Evolutionary conservation across 1,284 basidiomycete genomes (phyloP).

Genomic region (Moesziomyces aphidis): DNA sequence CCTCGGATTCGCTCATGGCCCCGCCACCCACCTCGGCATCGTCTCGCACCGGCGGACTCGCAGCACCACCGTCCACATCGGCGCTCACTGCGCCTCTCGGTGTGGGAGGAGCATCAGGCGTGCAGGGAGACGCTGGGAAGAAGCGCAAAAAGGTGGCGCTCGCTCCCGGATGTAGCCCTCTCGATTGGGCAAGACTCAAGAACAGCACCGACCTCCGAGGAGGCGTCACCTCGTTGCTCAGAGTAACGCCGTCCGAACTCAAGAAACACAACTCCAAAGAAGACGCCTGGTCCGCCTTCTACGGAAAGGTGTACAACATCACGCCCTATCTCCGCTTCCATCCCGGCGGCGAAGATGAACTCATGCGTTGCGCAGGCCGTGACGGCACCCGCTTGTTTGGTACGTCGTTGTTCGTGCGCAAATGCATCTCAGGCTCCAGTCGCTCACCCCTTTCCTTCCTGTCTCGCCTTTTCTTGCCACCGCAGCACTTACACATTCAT

Average conservation of each 20-base stretch:
- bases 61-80: conserved; percentile 54
- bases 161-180: conserved; percentile 87
- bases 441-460: neutral
- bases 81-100: conserved; percentile 51
- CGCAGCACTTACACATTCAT: conserved; percentile 74
- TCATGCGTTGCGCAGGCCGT: conserved; percentile 94
- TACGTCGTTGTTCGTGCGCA: conserved; percentile 68
- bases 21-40: conserved; percentile 38
- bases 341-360: conserved; percentile 90
- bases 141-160: conserved; percentile 80
- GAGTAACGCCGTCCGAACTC: conserved; percentile 85
- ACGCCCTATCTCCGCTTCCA: conserved; percentile 92
- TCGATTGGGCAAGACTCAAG: conserved; percentile 92
- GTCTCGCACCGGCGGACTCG: conserved; percentile 39
- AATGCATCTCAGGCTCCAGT: no score
- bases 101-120: conserved; percentile 53
- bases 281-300: conserved; percentile 93
- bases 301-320: conserved; percentile 96
- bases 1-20: conserved; percentile 30
- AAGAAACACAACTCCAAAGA: conserved; percentile 83
- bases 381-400: conserved; percentile 95
- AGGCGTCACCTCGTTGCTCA: conserved; percentile 69
- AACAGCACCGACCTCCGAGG: conserved; percentile 71
- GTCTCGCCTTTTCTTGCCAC: neutral
- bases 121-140: conserved; percentile 11